Base-by-base conservation (phyloP, 441 rosid genomes). In the Erodium trifolium region DNA sequence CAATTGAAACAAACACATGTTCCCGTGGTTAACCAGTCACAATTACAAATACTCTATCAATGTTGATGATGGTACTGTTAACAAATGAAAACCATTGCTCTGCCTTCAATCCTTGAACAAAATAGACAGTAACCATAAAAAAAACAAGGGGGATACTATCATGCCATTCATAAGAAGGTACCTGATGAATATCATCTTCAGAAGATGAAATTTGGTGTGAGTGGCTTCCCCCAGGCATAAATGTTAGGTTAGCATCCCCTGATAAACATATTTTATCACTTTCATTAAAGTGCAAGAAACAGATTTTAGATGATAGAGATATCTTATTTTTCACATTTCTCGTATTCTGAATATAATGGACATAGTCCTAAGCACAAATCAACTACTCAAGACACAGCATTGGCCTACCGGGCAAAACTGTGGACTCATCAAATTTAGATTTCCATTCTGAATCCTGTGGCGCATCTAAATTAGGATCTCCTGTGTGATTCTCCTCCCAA, bases 131-230 rank as follows among this genome's bases (percentile, higher is more conserved):
- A 17, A 59, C 31, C 18, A 59, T 16, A 16, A 18, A 16, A 16
- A 69, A 35, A 18, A 19, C 11, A 60, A 4, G 10, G 23, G 27
- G 29, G 35, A 5, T 66, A 39, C n/a, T 66, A 43, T 7, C 68
- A 66, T 65, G 57, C 27, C 63, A 47, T 29, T 65, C 67, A 72
- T 72, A 27, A 67, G 29, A 39, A 64, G 37, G 65, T 74, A 82
- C 89, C 81, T 70, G 83, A 73, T 70, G 72, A 57, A 57, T 11
- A 70, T 74, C 74, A 64, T 77, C 78, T 47, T 75, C 77, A 0
- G 47, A 62, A 68, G 69, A 62, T 67, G 70, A 60, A 18, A 70
- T 53, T 64, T 76, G 71, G 37, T 43, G 70, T 0, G 79, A 72
- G 75, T 72, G 71, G 68, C 34, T 60, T 41, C 72, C 79, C 74